Conservation (phyloP, 306 rosid genomes). For the Castanospermum australe region DNA sequence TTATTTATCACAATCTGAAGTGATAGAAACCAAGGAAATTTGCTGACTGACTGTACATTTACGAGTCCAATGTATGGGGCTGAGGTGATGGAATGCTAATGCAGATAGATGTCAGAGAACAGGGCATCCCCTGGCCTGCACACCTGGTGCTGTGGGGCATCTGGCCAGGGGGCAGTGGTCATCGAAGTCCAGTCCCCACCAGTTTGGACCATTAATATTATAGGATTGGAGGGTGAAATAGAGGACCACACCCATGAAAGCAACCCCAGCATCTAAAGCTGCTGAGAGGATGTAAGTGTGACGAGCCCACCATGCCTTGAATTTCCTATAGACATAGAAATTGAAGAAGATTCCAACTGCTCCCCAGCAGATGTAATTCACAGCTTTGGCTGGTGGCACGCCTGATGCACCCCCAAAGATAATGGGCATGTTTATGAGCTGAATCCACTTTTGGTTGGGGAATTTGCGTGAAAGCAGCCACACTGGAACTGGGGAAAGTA, state of each 20-base stretch:
- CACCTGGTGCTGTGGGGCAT: constrained; percentile 77
- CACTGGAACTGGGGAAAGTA: constrained; percentile 54
- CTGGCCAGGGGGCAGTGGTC: constrained; percentile 63
- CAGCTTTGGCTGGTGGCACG: constrained; percentile 49
- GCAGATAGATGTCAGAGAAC: constrained; percentile 20
- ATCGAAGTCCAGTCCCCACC: constrained; percentile 62
- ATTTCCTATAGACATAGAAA: constrained; percentile 38
- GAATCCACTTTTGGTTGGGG: constrained; percentile 52
- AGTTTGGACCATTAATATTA: constrained; percentile 37
- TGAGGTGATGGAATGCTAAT: not conserved
- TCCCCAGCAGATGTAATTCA: constrained; percentile 55
- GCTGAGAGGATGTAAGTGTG: constrained; percentile 73
- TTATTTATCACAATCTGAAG: not conserved
- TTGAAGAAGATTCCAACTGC: constrained; percentile 68
- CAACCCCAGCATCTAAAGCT: constrained; percentile 70
- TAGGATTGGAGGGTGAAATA: constrained; percentile 56
- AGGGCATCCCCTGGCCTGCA: constrained; percentile 52
- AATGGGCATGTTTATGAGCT: constrained; percentile 60
- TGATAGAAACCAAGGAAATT: not conserved
- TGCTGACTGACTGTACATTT: not conserved
- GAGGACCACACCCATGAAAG: constrained; percentile 51
- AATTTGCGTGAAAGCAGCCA: constrained; percentile 45
- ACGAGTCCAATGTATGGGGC: not conserved
- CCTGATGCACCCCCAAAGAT: constrained; percentile 29
- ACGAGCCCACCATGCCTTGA: constrained; percentile 71